Conservation (phyloP, 176 grass and related monocot genomes). For the Carex parvula region DNA sequence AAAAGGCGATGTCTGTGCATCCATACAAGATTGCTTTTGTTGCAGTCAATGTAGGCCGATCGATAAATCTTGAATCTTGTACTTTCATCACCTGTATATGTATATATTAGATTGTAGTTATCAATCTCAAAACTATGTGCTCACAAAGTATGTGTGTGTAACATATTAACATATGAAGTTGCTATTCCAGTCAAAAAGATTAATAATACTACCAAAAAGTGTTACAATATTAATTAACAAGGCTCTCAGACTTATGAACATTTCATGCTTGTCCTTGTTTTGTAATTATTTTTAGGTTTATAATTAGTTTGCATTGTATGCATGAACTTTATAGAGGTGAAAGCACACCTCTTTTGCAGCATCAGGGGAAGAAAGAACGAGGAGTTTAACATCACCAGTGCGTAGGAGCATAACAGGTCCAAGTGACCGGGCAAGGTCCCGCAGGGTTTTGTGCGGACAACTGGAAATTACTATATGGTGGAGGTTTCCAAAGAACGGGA, state of each 20-base stretch:
- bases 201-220: not conserved
- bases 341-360: slow-evolving; percentile 15
- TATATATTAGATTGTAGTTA: not conserved
- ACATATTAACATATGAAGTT: not conserved
- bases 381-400: slow-evolving; percentile 21
- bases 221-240: not conserved
- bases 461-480: slow-evolving; percentile 30
- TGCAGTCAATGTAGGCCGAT: slow-evolving; percentile 21
- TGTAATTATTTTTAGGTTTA: not conserved
- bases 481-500: slow-evolving; percentile 40
- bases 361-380: slow-evolving; percentile 33
- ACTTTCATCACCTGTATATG: slow-evolving; percentile 21
- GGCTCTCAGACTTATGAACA: not conserved
- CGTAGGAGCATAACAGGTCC: slow-evolving; percentile 31
- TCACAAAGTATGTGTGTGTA: not conserved
- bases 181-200: not conserved
- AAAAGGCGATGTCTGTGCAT: slow-evolving; percentile 31
- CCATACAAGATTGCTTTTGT: slow-evolving; percentile 12
- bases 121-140: not conserved
- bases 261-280: not conserved
- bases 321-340: not conserved
- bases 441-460: slow-evolving; percentile 30
- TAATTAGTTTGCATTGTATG: not conserved
- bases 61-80: slow-evolving; percentile 29
- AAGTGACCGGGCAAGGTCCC: slow-evolving; percentile 21